A percentile compares a stretch with the other conserved stretches of the same genome.
phyloP scores from a whole-genome alignment of 441 rosid species.

The Heliophila coronopifolia region DNA sequence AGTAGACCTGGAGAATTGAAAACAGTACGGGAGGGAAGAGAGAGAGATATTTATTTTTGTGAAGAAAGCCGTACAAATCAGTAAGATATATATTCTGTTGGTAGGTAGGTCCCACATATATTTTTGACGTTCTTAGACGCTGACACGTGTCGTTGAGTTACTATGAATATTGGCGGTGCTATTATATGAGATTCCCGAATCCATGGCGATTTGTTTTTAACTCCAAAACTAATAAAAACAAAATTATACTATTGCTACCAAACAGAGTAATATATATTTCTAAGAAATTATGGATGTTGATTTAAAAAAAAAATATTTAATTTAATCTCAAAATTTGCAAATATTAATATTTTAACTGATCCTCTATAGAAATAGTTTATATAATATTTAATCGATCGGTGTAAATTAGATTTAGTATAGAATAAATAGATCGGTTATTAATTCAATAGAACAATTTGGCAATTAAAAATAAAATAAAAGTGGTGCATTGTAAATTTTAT shows the following conservation, averaged over 20 bases:
- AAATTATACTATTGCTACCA: no score
- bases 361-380: no score
- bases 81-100: conserved; percentile 16
- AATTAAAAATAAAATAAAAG: neutral
- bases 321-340: neutral
- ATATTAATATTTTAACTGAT: no score
- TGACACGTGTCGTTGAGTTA: neutral
- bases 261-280: no score
- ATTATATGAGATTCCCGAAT: conserved; percentile 3
- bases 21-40: conserved; percentile 16
- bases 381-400: no score
- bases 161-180: conserved; percentile 1
- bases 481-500: no score
- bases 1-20: conserved; percentile 7
- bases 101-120: conserved; percentile 3
- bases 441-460: neutral
- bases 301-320: neutral
- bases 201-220: neutral
- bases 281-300: no score
- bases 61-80: conserved; percentile 14
- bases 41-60: neutral
- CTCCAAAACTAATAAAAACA: neutral
- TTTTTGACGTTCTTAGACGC: neutral
- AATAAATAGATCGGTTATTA: neutral
- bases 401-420: no score